A percentile compares a stretch with the other conserved stretches of the same genome.
Evolutionary conservation across 2,329 filamentous ascomycete species (phyloP).

Genomic region (Rachicladosporium sp.): DNA sequence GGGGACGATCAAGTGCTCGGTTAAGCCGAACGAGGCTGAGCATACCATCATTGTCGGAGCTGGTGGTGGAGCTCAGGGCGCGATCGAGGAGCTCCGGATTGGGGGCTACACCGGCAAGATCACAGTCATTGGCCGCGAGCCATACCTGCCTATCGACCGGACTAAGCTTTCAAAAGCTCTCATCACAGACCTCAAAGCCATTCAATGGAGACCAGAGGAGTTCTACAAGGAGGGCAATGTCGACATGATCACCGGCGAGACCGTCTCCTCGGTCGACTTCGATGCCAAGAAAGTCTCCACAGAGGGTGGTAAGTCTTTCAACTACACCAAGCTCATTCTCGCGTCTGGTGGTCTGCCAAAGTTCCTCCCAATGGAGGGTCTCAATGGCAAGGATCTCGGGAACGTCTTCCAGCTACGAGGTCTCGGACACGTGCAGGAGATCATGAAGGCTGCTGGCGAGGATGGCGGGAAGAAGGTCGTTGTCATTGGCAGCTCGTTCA

Average conservation of each 20-base stretch:
- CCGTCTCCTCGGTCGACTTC: conserved; percentile 68
- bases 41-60: conserved; percentile 76
- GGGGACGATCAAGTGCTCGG: conserved; percentile 60
- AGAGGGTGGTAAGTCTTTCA: conserved; percentile 54
- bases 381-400: conserved; percentile 57
- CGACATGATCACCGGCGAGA: conserved; percentile 40
- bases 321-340: conserved; percentile 80
- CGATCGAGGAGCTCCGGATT: conserved; percentile 70
- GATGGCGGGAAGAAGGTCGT: conserved; percentile 84
- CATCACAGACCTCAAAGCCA: conserved; percentile 65
- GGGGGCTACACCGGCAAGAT: conserved; percentile 69
- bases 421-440: conserved; percentile 64
- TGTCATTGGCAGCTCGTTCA: conserved; percentile 85
- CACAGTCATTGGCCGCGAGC: conserved; percentile 73
- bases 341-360: conserved; percentile 74
- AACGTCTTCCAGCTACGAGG: conserved; percentile 81
- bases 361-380: conserved; percentile 65
- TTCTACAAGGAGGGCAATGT: conserved; percentile 60
- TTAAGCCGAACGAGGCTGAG: conserved; percentile 41
- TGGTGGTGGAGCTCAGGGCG: conserved; percentile 71
- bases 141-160: conserved; percentile 73
- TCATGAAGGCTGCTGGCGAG: conserved; percentile 63
- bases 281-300: conserved; percentile 60
- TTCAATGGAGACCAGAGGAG: conserved; percentile 61
- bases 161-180: conserved; percentile 94